Base-by-base conservation (phyloP, 2,329 filamentous ascomycete species). In the Stagonosporopsis vannaccii region DNA sequence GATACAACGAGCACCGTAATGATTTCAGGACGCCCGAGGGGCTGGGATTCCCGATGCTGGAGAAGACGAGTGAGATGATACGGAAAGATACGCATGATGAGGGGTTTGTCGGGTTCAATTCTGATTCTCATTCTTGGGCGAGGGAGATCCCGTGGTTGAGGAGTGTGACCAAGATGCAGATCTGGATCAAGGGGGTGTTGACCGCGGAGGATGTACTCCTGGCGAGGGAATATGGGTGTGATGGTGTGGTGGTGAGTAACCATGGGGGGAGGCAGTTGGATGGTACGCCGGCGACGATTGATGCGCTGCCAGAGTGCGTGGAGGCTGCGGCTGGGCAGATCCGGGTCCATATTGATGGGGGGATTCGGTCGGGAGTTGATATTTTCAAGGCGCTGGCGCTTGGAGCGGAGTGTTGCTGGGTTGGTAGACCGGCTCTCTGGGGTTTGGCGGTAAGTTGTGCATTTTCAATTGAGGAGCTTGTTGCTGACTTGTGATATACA, bases 111-210 rank as follows among this genome's bases (percentile, higher is more conserved):
- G 41, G 17, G 9, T 51, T 51, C 33, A 45, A 51, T n/a, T 32
- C 23, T 15, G 41, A 51, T 30, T 37, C 26, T 11, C 48, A 51
- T 20, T 51, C 41, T 3, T 51, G 48, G 48, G 13, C 22, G 25
- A 19, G 32, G 8, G 48, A 45, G 19, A 45, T 45, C 15, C 40
- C 40, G 4, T 51, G 41, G 48, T 25, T 51, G 19, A 25, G 48
- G 13, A 51, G 40, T 17, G 33, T 51, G 11, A 51, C 32, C n/a
- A 51, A 39, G 2, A 45, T 51, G 48, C 40, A 51, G 48, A 33
- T 51, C 3, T 51, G 41, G 48, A 45, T 51, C 15, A 51, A 51
- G 25, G 48, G 48, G 11, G 33, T 51, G 4, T 25, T 51, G 48
- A 51, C 48, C 6, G 48, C 48, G 19, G 48, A 51, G 15, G 48